These are phyloP conservation scores for Salmacisia buchloeana DNA, from an alignment of 1,284 basidiomycete species.

Conservation along the genomic window DNA sequence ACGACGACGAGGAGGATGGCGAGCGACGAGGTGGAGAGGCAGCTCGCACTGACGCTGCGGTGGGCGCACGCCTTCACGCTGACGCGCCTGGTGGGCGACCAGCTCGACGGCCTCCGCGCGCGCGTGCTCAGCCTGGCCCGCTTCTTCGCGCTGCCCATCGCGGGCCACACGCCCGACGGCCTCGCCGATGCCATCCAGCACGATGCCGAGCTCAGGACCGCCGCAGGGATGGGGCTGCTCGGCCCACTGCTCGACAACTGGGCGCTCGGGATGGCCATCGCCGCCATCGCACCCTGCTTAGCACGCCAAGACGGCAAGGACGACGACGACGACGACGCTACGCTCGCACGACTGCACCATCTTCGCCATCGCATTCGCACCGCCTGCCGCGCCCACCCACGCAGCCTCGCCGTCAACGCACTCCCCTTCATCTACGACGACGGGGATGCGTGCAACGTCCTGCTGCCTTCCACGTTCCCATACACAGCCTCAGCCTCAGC, in stretches of 20 bases:
- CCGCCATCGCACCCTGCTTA: neutral
- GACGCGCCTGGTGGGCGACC: neutral
- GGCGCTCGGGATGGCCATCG: neutral
- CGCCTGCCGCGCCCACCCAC: neutral
- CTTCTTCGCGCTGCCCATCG: neutral
- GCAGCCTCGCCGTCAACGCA: neutral
- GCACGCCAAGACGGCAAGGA: too few species aligned
- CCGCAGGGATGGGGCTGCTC: neutral
- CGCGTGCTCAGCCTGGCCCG: neutral
- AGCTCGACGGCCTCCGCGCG: neutral
- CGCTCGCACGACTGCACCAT: too few species aligned
- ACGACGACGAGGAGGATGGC: too few species aligned
- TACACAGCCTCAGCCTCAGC: neutral
- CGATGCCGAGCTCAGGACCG: neutral
- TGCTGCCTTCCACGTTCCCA: neutral
- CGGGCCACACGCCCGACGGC: neutral
- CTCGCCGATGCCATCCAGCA: neutral
- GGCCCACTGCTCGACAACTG: neutral
- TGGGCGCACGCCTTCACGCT: slow-evolving; percentile 1
- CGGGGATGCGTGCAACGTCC: neutral
- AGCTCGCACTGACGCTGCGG: neutral
- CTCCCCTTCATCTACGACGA: neutral
- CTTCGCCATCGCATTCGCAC: too few species aligned
- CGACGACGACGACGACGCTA: too few species aligned
- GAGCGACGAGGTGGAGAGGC: too few species aligned